These are phyloP conservation scores for Neurospora terricola DNA, from an alignment of 495 filamentous ascomycete genomes.

Conservation along the genomic window DNA sequence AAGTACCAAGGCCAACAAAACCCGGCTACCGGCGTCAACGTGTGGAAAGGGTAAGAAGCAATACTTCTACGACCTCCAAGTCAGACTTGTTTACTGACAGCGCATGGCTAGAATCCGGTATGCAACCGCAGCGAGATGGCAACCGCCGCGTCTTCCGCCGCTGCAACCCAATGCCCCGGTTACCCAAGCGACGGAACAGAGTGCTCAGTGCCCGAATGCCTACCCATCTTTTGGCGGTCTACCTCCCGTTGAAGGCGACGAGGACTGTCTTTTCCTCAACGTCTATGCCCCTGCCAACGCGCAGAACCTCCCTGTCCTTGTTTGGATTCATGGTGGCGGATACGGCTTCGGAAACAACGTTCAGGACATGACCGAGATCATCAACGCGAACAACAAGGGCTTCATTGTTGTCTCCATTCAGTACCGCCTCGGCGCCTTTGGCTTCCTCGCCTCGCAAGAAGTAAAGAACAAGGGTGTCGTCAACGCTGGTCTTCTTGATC, in stretches of 20 bases:
- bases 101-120: slow-evolving; percentile 18
- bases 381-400: slow-evolving; percentile 34
- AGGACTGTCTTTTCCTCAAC: slow-evolving; percentile 37
- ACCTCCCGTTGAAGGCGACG: slow-evolving; percentile 13
- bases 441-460: slow-evolving; percentile 17
- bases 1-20: slow-evolving; percentile 29
- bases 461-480: slow-evolving; percentile 16
- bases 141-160: slow-evolving; percentile 16
- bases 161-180: neutral
- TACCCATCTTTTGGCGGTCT: slow-evolving; percentile 7
- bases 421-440: slow-evolving; percentile 29
- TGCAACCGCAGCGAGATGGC: slow-evolving; percentile 26
- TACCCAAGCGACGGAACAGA: slow-evolving; percentile 7
- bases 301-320: slow-evolving; percentile 27
- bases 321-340: slow-evolving; percentile 43
- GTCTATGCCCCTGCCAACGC: slow-evolving; percentile 28
- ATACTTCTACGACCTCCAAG: too few relatives aligned
- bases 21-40: slow-evolving; percentile 23
- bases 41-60: slow-evolving; percentile 28
- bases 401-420: slow-evolving; percentile 38
- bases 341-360: slow-evolving; percentile 30
- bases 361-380: slow-evolving; percentile 27
- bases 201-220: slow-evolving; percentile 12
- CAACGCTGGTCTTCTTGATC: slow-evolving; percentile 39
- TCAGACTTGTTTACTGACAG: slow-evolving; percentile 6